A percentile compares a stretch with the other conserved stretches of the same genome.
Evolutionary conservation across 306 rosid species (phyloP).

Genomic region (Quillaja saponaria): DNA sequence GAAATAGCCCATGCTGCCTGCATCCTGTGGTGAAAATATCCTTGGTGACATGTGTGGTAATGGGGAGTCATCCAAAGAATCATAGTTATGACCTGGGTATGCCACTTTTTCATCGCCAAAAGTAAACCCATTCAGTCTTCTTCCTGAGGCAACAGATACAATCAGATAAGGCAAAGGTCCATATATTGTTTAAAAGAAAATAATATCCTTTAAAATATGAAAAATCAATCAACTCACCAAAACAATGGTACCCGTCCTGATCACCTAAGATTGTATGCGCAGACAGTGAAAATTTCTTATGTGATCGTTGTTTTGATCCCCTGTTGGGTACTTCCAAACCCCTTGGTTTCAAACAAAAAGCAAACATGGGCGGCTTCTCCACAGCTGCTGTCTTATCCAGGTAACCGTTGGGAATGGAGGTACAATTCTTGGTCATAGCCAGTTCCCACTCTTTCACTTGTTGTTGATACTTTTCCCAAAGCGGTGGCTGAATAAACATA

Average conservation of each 20-base stretch:
- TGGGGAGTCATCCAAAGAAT: constrained; percentile 79
- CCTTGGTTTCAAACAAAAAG: constrained; percentile 93
- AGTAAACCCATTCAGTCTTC: constrained; percentile 67
- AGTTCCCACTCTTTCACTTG: constrained; percentile 82
- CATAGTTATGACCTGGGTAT: constrained; percentile 61
- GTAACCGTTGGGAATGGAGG: constrained; percentile 45
- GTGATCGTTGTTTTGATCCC: constrained; percentile 85
- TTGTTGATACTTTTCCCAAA: constrained; percentile 81
- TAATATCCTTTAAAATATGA: constrained; percentile 9
- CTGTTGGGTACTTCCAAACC: constrained; percentile 79
- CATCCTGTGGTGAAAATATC: constrained; percentile 61
- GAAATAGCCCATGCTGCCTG: constrained; percentile 45
- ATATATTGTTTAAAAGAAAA: not conserved
- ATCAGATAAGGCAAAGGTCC: constrained; percentile 20
- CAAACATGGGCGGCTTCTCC: constrained; percentile 93
- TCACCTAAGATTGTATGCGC: constrained; percentile 55
- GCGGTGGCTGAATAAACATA: constrained; percentile 63
- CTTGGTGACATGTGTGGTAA: constrained; percentile 58
- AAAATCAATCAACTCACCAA: constrained; percentile 47
- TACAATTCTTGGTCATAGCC: constrained; percentile 47
- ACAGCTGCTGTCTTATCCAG: constrained; percentile 46
- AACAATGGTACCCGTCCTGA: constrained; percentile 66
- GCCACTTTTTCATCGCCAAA: constrained; percentile 62
- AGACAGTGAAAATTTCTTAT: constrained; percentile 64
- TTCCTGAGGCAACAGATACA: constrained; percentile 58